A percentile compares a stretch with the other conserved stretches of the same genome.
These are phyloP conservation scores for Phyllosticta citribraziliensis DNA, from an alignment of 2,329 filamentous ascomycete genomes.

Conservation along the genomic window DNA sequence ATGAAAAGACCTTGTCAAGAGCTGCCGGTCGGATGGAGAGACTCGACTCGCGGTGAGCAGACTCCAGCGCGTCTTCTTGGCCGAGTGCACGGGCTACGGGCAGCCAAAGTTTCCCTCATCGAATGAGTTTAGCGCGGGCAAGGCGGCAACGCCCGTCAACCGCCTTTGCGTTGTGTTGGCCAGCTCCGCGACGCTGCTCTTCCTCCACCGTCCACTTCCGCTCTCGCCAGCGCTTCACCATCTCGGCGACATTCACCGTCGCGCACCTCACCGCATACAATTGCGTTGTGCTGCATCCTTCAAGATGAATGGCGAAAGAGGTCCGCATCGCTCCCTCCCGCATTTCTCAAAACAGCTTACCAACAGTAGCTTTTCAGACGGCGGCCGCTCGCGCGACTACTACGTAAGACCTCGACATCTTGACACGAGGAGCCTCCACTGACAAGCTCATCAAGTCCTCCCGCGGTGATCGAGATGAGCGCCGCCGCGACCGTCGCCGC, in stretches of 20 bases:
- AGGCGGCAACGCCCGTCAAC: conserved; percentile 2
- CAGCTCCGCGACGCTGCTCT: conserved; percentile 5
- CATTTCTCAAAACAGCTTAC: conserved; percentile 2
- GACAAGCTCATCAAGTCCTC: conserved; percentile 27
- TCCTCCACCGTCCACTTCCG: background rate
- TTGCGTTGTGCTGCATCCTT: conserved; percentile 1
- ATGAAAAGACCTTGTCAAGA: background rate
- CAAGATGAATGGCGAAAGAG: conserved; percentile 10
- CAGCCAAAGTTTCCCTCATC: background rate
- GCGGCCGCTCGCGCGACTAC: conserved; percentile 24
- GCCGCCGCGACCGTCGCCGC: conserved; percentile 44
- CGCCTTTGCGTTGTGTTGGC: conserved; percentile 1
- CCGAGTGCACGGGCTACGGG: background rate
- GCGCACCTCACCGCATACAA: background rate
- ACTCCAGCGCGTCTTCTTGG: background rate
- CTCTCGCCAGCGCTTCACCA: conserved; percentile 1
- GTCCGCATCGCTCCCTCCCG: background rate
- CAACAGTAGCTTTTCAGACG: conserved; percentile 2
- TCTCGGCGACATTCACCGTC: conserved; percentile 3
- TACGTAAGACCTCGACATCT: conserved; percentile 24
- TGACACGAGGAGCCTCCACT: conserved; percentile 18
- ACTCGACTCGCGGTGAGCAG: background rate
- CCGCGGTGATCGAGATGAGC: conserved; percentile 33
- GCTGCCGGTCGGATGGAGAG: background rate
- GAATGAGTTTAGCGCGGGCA: conserved; percentile 1